Evolutionary conservation across 2,329 filamentous ascomycete genomes (phyloP).

Genomic region (Curvularia spicifera): DNA sequence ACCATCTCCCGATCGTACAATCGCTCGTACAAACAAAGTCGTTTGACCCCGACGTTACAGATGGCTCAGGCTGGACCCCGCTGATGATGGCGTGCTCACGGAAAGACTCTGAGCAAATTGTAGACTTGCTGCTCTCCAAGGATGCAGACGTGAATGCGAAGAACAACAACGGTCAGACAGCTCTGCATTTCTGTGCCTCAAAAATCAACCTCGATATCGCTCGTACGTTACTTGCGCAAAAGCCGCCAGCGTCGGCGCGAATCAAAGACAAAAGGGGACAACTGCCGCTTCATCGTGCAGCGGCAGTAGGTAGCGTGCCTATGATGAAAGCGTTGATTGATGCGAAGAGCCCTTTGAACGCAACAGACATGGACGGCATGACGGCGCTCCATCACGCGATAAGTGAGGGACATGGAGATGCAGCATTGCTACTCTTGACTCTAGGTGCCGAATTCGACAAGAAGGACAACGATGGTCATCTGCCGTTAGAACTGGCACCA

Average conservation of each 20-base stretch:
- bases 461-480: constrained; percentile 71
- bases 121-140: constrained; percentile 71
- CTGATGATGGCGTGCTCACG: constrained; percentile 83
- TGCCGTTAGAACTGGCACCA: constrained; percentile 83
- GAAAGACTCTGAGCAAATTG: constrained; percentile 71
- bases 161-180: constrained; percentile 77
- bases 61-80: constrained; percentile 81
- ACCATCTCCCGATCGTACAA: constrained; percentile 75
- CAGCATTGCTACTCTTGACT: constrained; percentile 81
- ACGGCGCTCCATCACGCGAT: constrained; percentile 89
- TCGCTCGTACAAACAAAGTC: constrained; percentile 71
- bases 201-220: constrained; percentile 87
- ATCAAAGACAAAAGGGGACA: constrained; percentile 88
- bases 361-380: constrained; percentile 79
- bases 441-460: constrained; percentile 83
- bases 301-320: constrained; percentile 86
- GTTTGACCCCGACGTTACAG: constrained; percentile 85
- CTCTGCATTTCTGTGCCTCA: constrained; percentile 88
- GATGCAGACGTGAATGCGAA: constrained; percentile 76
- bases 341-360: constrained; percentile 79
- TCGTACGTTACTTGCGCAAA: constrained; percentile 74
- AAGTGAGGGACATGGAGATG: constrained; percentile 78
- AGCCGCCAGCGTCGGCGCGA: constrained; percentile 71
- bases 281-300: constrained; percentile 87
- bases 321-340: constrained; percentile 83